These are phyloP conservation scores for Lagenaria siceraria DNA, from an alignment of 306 rosid genomes.

Conservation along the genomic window DNA sequence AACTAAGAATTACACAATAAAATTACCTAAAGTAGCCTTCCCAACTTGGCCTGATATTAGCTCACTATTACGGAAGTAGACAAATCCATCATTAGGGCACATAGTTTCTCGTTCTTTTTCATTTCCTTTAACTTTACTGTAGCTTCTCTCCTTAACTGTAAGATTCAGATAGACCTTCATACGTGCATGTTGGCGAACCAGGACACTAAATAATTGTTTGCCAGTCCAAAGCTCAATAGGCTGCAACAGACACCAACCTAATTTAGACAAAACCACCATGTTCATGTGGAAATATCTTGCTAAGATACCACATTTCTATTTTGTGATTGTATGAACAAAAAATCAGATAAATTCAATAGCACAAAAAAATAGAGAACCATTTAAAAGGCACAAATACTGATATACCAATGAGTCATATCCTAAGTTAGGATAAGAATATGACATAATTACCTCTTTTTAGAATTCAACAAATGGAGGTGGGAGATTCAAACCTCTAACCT, in stretches of 20 bases:
- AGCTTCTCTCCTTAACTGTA: constrained; percentile 65
- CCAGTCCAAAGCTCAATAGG: constrained; percentile 98
- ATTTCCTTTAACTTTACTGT: constrained; percentile 37
- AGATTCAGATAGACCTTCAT: constrained; percentile 72
- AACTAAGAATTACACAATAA: background rate
- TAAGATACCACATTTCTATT: background rate
- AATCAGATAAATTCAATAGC: background rate
- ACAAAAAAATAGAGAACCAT: background rate
- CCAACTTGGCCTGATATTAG: constrained; percentile 95
- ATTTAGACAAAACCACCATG: background rate
- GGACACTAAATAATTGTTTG: constrained; percentile 74
- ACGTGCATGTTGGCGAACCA: constrained; percentile 73
- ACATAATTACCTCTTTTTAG: background rate
- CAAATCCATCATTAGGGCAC: constrained; percentile 87
- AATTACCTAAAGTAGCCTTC: constrained; percentile 85
- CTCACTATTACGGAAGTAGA: constrained; percentile 82
- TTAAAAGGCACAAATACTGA: background rate
- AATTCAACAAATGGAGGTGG: background rate
- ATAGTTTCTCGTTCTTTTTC: constrained; percentile 53
- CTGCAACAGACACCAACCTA: constrained; percentile 29
- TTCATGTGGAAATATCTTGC: background rate
- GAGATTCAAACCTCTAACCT: too few species aligned
- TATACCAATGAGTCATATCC: background rate
- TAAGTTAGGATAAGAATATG: background rate
- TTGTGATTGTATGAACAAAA: background rate